Evolutionary conservation across 768 basidiomycete species (phyloP).

Genomic region (Strobilomyces echinocephalus): DNA sequence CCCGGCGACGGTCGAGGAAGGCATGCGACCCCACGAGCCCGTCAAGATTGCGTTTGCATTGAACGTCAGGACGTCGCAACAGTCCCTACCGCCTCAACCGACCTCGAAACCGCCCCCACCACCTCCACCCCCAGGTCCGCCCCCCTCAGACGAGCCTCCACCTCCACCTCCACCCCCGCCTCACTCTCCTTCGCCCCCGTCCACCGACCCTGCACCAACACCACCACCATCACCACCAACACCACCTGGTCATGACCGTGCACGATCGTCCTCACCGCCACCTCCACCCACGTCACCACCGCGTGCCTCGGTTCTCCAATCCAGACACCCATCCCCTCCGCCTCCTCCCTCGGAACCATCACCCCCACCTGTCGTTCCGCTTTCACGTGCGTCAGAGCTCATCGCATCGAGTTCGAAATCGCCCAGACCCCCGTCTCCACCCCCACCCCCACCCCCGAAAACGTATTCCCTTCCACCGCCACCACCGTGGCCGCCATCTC

Average conservation of each 20-base stretch:
- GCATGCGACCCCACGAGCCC: slow-evolving; percentile 29
- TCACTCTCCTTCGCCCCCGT: slow-evolving; percentile 24
- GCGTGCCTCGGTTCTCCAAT: slow-evolving; percentile 22
- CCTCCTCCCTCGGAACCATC: slow-evolving; percentile 19
- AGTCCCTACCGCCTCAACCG: slow-evolving; percentile 32
- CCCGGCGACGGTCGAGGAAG: slow-evolving; percentile 27
- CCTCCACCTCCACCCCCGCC: slow-evolving; percentile 27
- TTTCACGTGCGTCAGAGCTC: slow-evolving; percentile 25
- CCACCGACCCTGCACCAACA: slow-evolving; percentile 13
- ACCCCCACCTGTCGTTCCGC: slow-evolving; percentile 20
- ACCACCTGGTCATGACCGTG: slow-evolving; percentile 13
- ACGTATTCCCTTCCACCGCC: slow-evolving; percentile 39
- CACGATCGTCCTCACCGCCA: slow-evolving; percentile 22
- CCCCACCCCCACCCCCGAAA: slow-evolving; percentile 22
- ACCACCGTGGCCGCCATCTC: slow-evolving; percentile 55
- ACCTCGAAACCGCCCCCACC: slow-evolving; percentile 38
- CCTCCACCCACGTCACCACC: slow-evolving; percentile 23
- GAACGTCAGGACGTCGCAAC: slow-evolving; percentile 25
- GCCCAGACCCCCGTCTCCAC: slow-evolving; percentile 2
- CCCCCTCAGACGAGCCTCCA: slow-evolving; percentile 25
- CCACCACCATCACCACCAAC: slow-evolving; percentile 5
- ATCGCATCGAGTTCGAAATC: slow-evolving; percentile 26
- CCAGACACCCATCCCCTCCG: slow-evolving; percentile 28
- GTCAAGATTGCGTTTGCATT: slow-evolving; percentile 31
- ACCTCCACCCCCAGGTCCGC: slow-evolving; percentile 29